phyloP scores from a whole-genome alignment of 2,329 filamentous ascomycete genomes.

The Penicillium sp. region DNA sequence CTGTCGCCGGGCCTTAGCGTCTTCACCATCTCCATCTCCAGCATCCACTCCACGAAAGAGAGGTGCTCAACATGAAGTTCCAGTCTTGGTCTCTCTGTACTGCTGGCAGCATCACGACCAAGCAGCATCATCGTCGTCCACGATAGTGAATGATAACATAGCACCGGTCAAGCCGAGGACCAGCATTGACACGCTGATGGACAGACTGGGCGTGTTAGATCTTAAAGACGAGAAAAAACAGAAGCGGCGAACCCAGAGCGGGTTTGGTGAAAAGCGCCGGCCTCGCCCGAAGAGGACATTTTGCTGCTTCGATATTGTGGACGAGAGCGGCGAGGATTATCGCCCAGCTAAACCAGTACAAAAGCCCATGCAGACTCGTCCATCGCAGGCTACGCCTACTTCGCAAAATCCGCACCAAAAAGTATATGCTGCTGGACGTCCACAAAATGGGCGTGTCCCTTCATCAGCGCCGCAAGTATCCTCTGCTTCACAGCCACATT shows the following conservation, averaged over 20 bases:
- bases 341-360: constrained; percentile 24
- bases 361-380: constrained; percentile 11
- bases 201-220: constrained; percentile 73
- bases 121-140: constrained; percentile 44
- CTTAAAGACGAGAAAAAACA: constrained; percentile 45
- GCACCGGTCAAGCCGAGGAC: constrained; percentile 63
- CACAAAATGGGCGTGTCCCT: constrained; percentile 7
- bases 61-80: constrained; percentile 22
- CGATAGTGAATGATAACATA: constrained; percentile 14
- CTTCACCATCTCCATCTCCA: constrained; percentile 37
- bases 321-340: constrained; percentile 29
- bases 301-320: constrained; percentile 35
- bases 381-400: constrained; percentile 5
- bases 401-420: constrained; percentile 9
- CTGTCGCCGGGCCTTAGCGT: constrained; percentile 70
- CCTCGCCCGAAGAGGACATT: constrained; percentile 23
- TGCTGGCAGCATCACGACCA: constrained; percentile 98
- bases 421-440: constrained; percentile 1
- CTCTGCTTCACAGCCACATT: constrained; percentile 9
- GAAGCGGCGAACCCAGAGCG: constrained; percentile 9
- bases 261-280: constrained; percentile 14
- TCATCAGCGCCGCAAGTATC: constrained; percentile 8
- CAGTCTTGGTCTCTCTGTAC: constrained; percentile 55
- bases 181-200: constrained; percentile 84
- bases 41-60: constrained; percentile 26